Conservation (phyloP, 208 protist species). For the Trypanosoma rangeli region DNA sequence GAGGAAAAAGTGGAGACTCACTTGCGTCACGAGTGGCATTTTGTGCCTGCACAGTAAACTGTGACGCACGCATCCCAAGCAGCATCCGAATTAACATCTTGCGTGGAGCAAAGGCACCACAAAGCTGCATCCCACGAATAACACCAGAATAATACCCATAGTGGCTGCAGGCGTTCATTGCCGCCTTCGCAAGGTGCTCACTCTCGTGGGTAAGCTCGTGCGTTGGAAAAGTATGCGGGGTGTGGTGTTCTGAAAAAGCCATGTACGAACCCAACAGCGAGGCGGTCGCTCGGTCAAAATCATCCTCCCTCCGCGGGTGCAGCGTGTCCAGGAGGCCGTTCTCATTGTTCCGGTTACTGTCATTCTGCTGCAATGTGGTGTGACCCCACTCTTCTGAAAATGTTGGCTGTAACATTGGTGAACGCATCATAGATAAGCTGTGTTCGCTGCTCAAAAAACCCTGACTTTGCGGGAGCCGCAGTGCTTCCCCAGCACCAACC, state of each 20-base stretch:
- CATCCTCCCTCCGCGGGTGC: not conserved
- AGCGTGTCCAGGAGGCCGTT: too few relatives aligned
- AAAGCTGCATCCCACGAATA: conserved; percentile 74
- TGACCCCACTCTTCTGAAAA: not conserved
- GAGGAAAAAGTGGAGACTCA: conserved; percentile 8
- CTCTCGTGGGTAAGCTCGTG: conserved; percentile 36
- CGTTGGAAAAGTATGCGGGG: too few relatives aligned
- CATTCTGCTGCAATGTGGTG: too few relatives aligned
- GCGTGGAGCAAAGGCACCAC: conserved; percentile 49
- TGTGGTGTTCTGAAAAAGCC: not conserved
- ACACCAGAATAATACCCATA: conserved; percentile 74
- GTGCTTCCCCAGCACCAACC: not conserved
- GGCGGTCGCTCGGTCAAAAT: not conserved
- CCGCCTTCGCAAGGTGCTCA: conserved; percentile 38
- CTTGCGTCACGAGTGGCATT: conserved; percentile 1
- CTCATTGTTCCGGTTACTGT: too few relatives aligned
- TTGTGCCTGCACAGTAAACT: conserved; percentile 34
- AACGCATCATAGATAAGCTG: not conserved
- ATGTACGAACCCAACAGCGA: conserved; percentile 7
- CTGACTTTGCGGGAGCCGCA: not conserved
- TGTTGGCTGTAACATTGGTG: not conserved
- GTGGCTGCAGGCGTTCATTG: conserved; percentile 36
- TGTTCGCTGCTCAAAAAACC: not conserved
- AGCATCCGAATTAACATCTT: conserved; percentile 66
- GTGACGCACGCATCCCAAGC: conserved; percentile 42